Evolutionary conservation across 2,329 filamentous ascomycete species (phyloP).

Genomic region (Aaosphaeria arxii): DNA sequence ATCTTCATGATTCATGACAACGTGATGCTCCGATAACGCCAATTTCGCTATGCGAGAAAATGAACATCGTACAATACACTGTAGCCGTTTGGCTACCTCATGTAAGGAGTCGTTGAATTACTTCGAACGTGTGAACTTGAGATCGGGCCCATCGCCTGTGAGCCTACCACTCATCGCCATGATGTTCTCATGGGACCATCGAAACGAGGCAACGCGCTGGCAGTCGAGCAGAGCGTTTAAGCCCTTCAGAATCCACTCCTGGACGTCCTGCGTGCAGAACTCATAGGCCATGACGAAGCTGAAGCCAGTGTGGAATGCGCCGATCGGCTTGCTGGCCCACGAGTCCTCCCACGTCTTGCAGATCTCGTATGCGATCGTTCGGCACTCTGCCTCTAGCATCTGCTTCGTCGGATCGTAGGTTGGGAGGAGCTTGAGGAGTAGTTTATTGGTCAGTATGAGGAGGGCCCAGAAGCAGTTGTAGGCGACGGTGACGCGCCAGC

Average conservation of each 20-base stretch:
- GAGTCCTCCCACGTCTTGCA: slow-evolving; percentile 36
- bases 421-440: slow-evolving; percentile 25
- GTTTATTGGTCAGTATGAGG: slow-evolving; percentile 27
- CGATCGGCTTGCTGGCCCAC: slow-evolving; percentile 29
- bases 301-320: slow-evolving; percentile 27
- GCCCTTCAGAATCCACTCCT: slow-evolving; percentile 23
- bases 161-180: slow-evolving; percentile 23
- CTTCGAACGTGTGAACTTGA: slow-evolving; percentile 1
- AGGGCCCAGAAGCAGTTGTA: slow-evolving; percentile 33
- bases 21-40: too few relatives aligned
- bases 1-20: too few relatives aligned
- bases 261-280: slow-evolving; percentile 19
- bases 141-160: slow-evolving; percentile 21
- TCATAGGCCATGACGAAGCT: slow-evolving; percentile 33
- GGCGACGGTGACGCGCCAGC: slow-evolving; percentile 27
- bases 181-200: slow-evolving; percentile 27
- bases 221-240: slow-evolving; percentile 26
- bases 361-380: slow-evolving; percentile 23
- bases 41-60: too few relatives aligned
- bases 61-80: too few relatives aligned
- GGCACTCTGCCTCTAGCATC: slow-evolving; percentile 24
- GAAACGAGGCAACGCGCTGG: slow-evolving; percentile 22
- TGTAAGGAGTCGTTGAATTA: too few relatives aligned
- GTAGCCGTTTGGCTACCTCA: too few relatives aligned
- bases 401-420: slow-evolving; percentile 16